Evolutionary conservation across 2,329 filamentous ascomycete genomes (phyloP).

Genomic region (Colletotrichum sp.): DNA sequence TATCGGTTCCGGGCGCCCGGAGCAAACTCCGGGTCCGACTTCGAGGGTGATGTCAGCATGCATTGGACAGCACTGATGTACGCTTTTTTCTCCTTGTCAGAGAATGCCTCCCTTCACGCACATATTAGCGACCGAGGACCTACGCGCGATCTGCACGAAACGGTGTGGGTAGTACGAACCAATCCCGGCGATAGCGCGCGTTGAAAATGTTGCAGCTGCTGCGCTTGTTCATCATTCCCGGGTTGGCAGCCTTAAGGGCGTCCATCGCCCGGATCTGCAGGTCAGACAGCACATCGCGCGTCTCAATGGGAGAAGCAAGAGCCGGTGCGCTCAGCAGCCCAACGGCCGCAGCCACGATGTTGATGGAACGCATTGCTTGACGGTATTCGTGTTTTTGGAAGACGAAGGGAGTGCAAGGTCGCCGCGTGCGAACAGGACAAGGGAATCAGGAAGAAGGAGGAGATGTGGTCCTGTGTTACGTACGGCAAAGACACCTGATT

Average conservation of each 20-base stretch:
- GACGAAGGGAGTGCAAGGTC: not conserved
- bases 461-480: not conserved
- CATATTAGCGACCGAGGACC: not conserved
- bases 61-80: conserved; percentile 23
- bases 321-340: not conserved
- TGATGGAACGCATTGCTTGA: not conserved
- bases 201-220: conserved; percentile 15
- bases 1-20: conserved; percentile 18
- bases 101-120: not conserved
- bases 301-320: not conserved
- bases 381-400: not conserved
- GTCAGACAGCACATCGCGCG: not conserved
- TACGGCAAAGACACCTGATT: not conserved
- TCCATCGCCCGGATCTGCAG: not conserved
- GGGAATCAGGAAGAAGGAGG: not conserved
- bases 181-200: conserved; percentile 13
- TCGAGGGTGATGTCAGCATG: conserved; percentile 9
- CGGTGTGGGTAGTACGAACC: not conserved
- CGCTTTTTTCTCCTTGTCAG: conserved; percentile 14
- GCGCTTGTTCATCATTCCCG: not conserved
- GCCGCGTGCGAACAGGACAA: not conserved
- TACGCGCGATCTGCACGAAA: not conserved
- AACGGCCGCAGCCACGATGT: not conserved
- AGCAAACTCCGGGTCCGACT: not conserved
- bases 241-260: not conserved